phyloP scores from a whole-genome alignment of 169 alveolate genomes.

The Theileria parva region DNA sequence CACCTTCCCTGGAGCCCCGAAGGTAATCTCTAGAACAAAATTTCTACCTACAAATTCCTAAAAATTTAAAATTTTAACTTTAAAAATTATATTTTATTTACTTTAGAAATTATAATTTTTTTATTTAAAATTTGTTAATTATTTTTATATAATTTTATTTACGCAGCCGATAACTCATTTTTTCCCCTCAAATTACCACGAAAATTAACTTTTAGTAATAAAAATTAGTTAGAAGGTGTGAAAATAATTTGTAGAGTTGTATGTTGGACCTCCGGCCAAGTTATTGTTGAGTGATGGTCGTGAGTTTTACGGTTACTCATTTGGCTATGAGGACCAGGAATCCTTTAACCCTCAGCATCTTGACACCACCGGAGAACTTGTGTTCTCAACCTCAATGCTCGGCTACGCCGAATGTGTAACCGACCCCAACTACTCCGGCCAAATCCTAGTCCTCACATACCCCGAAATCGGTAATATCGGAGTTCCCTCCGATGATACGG shows the following conservation, averaged over 20 bases:
- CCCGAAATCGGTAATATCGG: constrained; percentile 88
- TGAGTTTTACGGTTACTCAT: constrained; percentile 56
- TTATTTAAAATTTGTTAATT: neutral
- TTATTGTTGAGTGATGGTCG: constrained; percentile 56
- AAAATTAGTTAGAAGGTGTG: too few species aligned
- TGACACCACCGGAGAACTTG: constrained; percentile 79
- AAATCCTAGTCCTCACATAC: constrained; percentile 80
- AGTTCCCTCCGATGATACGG: constrained; percentile 78
- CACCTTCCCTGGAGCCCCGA: neutral
- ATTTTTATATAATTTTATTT: neutral
- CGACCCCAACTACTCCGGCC: constrained; percentile 86
- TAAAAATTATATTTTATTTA: neutral
- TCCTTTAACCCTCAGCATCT: constrained; percentile 18
- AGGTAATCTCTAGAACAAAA: neutral
- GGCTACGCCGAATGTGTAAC: constrained; percentile 88
- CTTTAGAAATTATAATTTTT: too few species aligned
- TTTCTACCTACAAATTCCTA: neutral
- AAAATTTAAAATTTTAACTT: neutral
- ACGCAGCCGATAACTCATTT: too few species aligned
- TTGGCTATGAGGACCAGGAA: constrained; percentile 44
- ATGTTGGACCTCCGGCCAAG: constrained; percentile 50
- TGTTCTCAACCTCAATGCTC: constrained; percentile 85
- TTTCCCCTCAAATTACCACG: neutral
- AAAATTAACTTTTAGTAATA: too few species aligned
- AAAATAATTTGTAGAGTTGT: neutral